These are phyloP conservation scores for Elsinoe ampelina DNA, from an alignment of 2,329 filamentous ascomycete genomes.

Conservation along the genomic window DNA sequence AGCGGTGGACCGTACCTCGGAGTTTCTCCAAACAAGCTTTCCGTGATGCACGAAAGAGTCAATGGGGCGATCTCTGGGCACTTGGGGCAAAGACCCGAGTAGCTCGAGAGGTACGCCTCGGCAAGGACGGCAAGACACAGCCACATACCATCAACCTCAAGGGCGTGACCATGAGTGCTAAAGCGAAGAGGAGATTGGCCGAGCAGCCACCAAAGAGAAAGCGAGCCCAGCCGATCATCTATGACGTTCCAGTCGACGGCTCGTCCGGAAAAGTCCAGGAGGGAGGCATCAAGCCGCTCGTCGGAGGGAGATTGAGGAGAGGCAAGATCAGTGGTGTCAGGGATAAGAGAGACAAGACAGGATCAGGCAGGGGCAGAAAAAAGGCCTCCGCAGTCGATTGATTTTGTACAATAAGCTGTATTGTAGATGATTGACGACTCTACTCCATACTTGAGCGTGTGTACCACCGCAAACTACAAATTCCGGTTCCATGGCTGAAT, in stretches of 20 bases:
- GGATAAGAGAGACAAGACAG: constrained; percentile 29
- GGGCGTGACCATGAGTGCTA: constrained; percentile 18
- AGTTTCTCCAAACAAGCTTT: constrained; percentile 75
- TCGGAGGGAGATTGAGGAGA: constrained; percentile 25
- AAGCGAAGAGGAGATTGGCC: constrained; percentile 16
- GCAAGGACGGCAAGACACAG: constrained; percentile 25
- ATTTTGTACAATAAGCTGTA: not conserved
- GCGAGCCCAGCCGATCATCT: constrained; percentile 25
- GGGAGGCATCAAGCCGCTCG: constrained; percentile 23
- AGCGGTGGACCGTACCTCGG: constrained; percentile 87
- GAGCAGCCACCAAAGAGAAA: constrained; percentile 16
- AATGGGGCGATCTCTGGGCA: constrained; percentile 93
- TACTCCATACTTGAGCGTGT: not conserved
- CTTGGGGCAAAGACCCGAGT: constrained; percentile 83
- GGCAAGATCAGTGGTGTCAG: constrained; percentile 28
- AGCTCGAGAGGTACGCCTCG: constrained; percentile 51
- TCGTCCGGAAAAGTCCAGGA: constrained; percentile 15
- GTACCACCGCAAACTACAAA: not conserved
- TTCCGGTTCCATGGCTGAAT: too few relatives aligned
- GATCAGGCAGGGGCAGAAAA: constrained; percentile 24
- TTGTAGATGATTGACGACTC: constrained; percentile 1
- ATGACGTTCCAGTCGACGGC: constrained; percentile 13
- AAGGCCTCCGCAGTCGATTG: constrained; percentile 7
- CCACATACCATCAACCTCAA: constrained; percentile 16
- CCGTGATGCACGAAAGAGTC: constrained; percentile 80